phyloP scores from a whole-genome alignment of 345 rosid genomes.

The Cardamine resedifolia region DNA sequence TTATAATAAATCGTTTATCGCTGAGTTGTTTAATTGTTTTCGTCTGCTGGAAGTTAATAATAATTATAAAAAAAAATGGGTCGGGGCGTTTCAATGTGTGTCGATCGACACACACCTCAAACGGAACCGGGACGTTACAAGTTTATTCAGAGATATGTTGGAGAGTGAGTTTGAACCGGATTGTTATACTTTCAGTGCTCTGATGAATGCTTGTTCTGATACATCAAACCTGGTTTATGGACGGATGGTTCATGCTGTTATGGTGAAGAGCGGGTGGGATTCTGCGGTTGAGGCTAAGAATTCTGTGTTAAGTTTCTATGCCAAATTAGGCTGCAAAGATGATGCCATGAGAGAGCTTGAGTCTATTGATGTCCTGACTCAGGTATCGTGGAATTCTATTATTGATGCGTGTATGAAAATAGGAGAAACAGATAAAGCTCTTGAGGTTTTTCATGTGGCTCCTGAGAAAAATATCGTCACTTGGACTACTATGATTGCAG shows the following conservation, averaged over 20 bases:
- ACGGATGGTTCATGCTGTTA: slow-evolving; percentile 51
- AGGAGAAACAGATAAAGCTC: slow-evolving; percentile 56
- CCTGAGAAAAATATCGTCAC: slow-evolving; percentile 65
- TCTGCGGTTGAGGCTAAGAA: slow-evolving; percentile 60
- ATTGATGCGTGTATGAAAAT: slow-evolving; percentile 71
- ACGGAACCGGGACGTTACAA: too few species aligned
- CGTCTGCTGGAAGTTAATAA: too few species aligned
- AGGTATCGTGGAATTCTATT: slow-evolving; percentile 70
- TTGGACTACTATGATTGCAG: slow-evolving; percentile 78
- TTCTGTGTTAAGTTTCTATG: slow-evolving; percentile 67
- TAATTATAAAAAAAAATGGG: too few species aligned
- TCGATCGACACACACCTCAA: too few species aligned
- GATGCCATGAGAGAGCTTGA: slow-evolving; percentile 58
- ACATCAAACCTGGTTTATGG: slow-evolving; percentile 45
- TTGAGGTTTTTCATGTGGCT: slow-evolving; percentile 41
- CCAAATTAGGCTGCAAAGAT: slow-evolving; percentile 49
- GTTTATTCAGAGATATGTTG: slow-evolving; percentile 51
- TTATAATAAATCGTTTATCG: too few species aligned
- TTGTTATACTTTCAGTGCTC: slow-evolving; percentile 73
- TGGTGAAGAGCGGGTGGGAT: slow-evolving; percentile 73
- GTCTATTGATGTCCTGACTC: slow-evolving; percentile 44
- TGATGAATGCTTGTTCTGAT: slow-evolving; percentile 60
- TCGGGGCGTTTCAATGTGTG: too few species aligned
- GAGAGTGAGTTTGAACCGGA: slow-evolving; percentile 50
- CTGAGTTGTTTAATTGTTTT: too few species aligned